These are phyloP conservation scores for Otatea glauca DNA, from an alignment of 176 grass and related monocot species.

Conservation along the genomic window DNA sequence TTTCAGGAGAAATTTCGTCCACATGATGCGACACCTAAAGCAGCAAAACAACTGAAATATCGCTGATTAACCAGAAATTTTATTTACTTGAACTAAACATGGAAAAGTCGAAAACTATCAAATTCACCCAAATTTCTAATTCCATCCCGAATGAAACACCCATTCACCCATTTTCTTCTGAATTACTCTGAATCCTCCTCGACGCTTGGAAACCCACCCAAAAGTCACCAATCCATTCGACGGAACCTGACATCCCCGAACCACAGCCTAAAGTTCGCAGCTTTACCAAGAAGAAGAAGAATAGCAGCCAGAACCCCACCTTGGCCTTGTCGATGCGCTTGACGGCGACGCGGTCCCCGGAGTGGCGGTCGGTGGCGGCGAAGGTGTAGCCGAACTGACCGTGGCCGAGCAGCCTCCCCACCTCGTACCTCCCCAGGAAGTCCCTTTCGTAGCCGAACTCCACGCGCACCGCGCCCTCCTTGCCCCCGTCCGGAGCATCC, in stretches of 20 bases:
- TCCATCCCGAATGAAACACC: not conserved
- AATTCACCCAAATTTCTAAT: not conserved
- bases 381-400: conserved; percentile 99
- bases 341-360: conserved; percentile 81
- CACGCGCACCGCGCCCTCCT: not conserved
- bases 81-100: conserved; percentile 3
- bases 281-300: not conserved
- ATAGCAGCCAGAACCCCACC: conserved; percentile 40
- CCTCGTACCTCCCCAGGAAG: conserved; percentile 73
- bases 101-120: not conserved
- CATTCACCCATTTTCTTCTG: not conserved
- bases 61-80: not conserved
- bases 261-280: not conserved
- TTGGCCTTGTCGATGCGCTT: conserved; percentile 98
- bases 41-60: not conserved
- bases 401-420: conserved; percentile 89
- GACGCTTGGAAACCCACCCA: not conserved
- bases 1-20: not conserved
- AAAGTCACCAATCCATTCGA: not conserved
- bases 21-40: not conserved
- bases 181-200: not conserved
- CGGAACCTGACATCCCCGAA: not conserved
- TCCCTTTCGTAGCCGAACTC: conserved; percentile 89
- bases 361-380: conserved; percentile 69
- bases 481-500: not conserved